A percentile compares a stretch with the other conserved stretches of the same genome.
Evolutionary conservation across 2,329 filamentous ascomycete genomes (phyloP).

Genomic region (Fusarium odoratissimum): DNA sequence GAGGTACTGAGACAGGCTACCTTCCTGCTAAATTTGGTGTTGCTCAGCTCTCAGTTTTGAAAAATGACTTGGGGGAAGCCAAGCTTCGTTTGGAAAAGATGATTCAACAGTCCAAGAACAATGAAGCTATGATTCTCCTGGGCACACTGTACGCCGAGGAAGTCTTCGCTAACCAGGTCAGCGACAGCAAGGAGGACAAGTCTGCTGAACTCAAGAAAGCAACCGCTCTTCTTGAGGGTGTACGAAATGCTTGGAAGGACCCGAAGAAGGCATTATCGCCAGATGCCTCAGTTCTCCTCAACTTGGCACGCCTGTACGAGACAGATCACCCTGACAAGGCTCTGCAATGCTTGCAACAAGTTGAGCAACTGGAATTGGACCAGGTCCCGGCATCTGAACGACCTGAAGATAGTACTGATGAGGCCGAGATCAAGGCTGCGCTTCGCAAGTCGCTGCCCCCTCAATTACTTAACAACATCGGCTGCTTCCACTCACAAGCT

Average conservation of each 20-base stretch:
- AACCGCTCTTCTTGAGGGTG: constrained; percentile 83
- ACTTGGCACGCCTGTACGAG: constrained; percentile 92
- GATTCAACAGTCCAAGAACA: constrained; percentile 82
- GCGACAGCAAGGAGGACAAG: constrained; percentile 85
- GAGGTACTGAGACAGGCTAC: constrained; percentile 90
- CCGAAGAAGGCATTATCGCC: constrained; percentile 84
- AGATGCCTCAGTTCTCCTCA: constrained; percentile 89
- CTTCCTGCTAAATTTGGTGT: constrained; percentile 94
- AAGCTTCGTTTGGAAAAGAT: constrained; percentile 96
- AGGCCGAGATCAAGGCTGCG: constrained; percentile 67
- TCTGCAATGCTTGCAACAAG: constrained; percentile 88
- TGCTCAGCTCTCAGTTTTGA: constrained; percentile 87
- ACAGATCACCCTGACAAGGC: constrained; percentile 87
- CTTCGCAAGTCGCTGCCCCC: constrained; percentile 86
- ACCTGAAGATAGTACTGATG: constrained; percentile 66
- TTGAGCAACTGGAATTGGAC: constrained; percentile 89
- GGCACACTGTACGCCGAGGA: constrained; percentile 95
- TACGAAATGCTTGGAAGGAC: constrained; percentile 91
- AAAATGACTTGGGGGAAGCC: constrained; percentile 87
- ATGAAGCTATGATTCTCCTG: constrained; percentile 92
- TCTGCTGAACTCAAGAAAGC: constrained; percentile 87
- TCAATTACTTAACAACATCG: constrained; percentile 96
- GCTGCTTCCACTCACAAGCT: constrained; percentile 91
- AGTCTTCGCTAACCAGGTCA: constrained; percentile 81
- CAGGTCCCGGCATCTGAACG: constrained; percentile 78